Conservation (phyloP, 768 basidiomycete genomes). For the Amanita molliuscula region DNA sequence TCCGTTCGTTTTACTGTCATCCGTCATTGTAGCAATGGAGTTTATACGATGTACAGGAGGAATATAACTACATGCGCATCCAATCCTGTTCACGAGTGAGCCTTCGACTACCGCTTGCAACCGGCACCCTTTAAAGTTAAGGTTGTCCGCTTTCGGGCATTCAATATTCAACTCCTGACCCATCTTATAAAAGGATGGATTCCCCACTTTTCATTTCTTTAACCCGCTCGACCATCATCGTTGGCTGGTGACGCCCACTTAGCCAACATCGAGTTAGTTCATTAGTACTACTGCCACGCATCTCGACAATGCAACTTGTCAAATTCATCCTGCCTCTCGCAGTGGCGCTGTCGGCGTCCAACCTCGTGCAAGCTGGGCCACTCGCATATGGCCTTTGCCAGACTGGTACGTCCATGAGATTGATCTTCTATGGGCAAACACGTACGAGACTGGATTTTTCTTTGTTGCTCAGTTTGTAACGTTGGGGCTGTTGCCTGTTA, state of each 20-base stretch:
- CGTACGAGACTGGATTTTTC: neutral
- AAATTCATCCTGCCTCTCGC: neutral
- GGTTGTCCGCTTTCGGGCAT: no score
- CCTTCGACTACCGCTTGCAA: no score
- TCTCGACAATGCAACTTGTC: neutral
- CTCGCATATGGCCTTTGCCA: slow-evolving; percentile 27
- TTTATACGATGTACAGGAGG: neutral
- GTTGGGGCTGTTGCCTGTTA: slow-evolving; percentile 30
- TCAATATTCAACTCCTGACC: neutral
- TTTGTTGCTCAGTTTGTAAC: slow-evolving; percentile 19
- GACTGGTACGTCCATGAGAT: slow-evolving; percentile 13
- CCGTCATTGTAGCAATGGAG: neutral
- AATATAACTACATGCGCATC: neutral
- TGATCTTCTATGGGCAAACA: neutral
- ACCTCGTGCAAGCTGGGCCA: slow-evolving; percentile 15
- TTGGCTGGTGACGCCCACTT: neutral
- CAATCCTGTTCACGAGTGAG: neutral
- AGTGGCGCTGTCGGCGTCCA: neutral
- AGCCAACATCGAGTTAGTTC: slow-evolving; percentile 1
- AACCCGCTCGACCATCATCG: neutral
- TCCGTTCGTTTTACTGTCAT: neutral
- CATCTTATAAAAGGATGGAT: neutral
- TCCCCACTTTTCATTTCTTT: neutral
- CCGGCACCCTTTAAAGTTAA: neutral
- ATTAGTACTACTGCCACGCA: neutral